Conservation (phyloP, 192 early-diverging fungal species). For the Coemansia aciculifera region DNA sequence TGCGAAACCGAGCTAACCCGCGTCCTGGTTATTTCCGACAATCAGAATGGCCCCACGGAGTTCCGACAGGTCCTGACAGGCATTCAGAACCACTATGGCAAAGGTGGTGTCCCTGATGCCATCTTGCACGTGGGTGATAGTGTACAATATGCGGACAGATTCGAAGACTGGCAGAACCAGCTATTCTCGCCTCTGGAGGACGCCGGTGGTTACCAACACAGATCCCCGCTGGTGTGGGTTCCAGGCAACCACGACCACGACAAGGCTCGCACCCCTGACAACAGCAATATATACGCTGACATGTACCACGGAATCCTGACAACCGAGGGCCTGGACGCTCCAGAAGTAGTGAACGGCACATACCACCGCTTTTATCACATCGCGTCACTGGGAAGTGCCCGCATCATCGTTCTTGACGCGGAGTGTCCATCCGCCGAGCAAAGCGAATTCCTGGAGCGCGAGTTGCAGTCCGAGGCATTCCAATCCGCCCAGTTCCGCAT, state of each 20-base stretch:
- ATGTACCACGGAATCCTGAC: conserved; percentile 46
- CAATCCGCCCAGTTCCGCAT: conserved; percentile 61
- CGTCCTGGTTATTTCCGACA: conserved; percentile 46
- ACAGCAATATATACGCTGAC: conserved; percentile 50
- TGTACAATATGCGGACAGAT: conserved; percentile 58
- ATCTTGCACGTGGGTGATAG: conserved; percentile 72
- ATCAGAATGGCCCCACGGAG: conserved; percentile 29
- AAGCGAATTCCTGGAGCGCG: conserved; percentile 60
- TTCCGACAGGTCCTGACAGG: conserved; percentile 28
- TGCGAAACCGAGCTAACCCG: not conserved
- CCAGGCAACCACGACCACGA: conserved; percentile 80
- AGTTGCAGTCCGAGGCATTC: conserved; percentile 60
- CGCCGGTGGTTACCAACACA: conserved; percentile 56
- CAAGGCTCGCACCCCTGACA: conserved; percentile 49
- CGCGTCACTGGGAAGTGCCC: conserved; percentile 58
- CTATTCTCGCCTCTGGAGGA: conserved; percentile 64
- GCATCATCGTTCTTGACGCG: conserved; percentile 68
- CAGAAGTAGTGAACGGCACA: conserved; percentile 16
- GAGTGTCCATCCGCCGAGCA: conserved; percentile 64
- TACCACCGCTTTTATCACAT: conserved; percentile 47
- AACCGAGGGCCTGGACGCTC: conserved; percentile 21
- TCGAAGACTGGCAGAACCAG: conserved; percentile 71
- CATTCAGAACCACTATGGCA: conserved; percentile 14
- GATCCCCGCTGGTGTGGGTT: conserved; percentile 63
- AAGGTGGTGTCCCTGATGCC: conserved; percentile 34